Evolutionary conservation across 768 basidiomycete genomes (phyloP), one percentile per base, ranked within the genome.

Genomic region (Trametes coccinea): DNA sequence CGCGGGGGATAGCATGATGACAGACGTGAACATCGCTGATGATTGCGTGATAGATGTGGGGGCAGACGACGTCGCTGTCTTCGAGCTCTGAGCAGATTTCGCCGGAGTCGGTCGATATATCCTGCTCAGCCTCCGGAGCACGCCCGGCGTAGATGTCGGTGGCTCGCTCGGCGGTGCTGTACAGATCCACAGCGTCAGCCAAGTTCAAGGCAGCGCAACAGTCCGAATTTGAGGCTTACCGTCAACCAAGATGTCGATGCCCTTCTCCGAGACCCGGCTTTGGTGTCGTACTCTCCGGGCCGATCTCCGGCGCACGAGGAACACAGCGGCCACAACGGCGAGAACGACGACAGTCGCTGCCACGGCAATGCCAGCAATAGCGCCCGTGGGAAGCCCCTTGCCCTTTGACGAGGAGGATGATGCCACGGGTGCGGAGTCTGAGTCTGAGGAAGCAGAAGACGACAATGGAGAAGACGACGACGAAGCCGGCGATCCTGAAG

Each of bases 21-120:
- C 63, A 30, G 66, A 67, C 6, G 66, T 64, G 47, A 67, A 67
- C 49, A 67, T 60, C 27, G 63, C 60, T 1, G 66, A 62, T 0
- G 66, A 62, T 11, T 63, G 55, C 41, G 62, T 63, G 52, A 52
- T 41, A 3, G 65, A 62, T 11, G 65, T 66, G 11, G 56, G 61
- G n/a, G 53, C 61, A 0, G 65, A 66, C 3, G 66, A 66, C 8
- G 59, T 59, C 31, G 56, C 56, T 17, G 62, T 63, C 55, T 66
- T 63, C 33, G 61, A 63, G 53, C 61, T 63, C 56, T 58, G 61
- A 39, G 56, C 46, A 17, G 61, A 63, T 37, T 43, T 57, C 31
- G 61, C 45, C 6, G 61, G 52, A 10, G 52, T 49, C 17, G 61
- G 61, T 33, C 61, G 56, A 51, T 63, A 59, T 48, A 63, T 50